Conservation (phyloP, 345 rosid genomes). For the Brassica juncea region DNA sequence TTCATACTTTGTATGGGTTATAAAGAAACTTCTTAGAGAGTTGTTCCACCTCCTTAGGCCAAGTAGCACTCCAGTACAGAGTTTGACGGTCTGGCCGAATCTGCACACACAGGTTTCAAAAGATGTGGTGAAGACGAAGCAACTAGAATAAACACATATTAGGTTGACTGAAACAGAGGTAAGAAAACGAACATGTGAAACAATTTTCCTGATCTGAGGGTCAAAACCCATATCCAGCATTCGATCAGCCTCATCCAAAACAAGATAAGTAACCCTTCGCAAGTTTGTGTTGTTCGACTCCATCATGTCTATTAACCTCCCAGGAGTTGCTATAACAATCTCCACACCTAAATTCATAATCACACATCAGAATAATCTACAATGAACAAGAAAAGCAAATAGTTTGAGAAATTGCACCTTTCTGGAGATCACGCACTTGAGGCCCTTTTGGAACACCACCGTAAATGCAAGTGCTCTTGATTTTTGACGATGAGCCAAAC, state of each 20-base stretch:
- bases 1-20: slow-evolving; percentile 91
- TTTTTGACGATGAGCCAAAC: slow-evolving; percentile 93
- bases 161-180: background rate
- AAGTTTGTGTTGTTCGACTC: slow-evolving; percentile 93
- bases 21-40: slow-evolving; percentile 84
- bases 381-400: background rate
- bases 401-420: slow-evolving; percentile 51
- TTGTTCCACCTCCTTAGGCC: slow-evolving; percentile 99
- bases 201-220: slow-evolving; percentile 90
- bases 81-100: slow-evolving; percentile 98
- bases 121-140: slow-evolving; percentile 4
- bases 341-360: slow-evolving; percentile 66
- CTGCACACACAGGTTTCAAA: slow-evolving; percentile 48
- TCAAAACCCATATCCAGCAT: slow-evolving; percentile 99
- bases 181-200: slow-evolving; percentile 66
- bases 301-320: slow-evolving; percentile 98
- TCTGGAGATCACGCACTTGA: slow-evolving; percentile 99
- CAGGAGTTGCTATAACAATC: slow-evolving; percentile 98
- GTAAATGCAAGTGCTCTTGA: slow-evolving; percentile 89
- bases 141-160: slow-evolving; percentile 1
- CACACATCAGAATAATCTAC: background rate
- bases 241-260: slow-evolving; percentile 98
- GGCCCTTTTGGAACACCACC: slow-evolving; percentile 99
- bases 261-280: slow-evolving; percentile 95
- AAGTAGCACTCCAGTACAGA: slow-evolving; percentile 99